Evolutionary conservation across 2,329 filamentous ascomycete species (phyloP).

Genomic region (Paradendryphiella salina): DNA sequence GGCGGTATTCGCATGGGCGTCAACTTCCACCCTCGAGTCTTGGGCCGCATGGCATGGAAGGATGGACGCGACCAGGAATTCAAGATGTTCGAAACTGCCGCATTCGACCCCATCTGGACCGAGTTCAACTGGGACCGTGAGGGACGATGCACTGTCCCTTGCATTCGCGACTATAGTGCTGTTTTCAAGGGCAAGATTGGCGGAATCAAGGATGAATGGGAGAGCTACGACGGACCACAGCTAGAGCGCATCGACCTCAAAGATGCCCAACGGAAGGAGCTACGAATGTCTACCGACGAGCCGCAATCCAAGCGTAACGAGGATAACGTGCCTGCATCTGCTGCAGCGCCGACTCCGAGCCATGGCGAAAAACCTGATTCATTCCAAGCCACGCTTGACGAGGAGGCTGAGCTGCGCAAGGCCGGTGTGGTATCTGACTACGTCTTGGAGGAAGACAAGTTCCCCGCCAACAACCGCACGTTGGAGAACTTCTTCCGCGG

Average conservation of each 20-base stretch:
- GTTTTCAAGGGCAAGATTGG: constrained; percentile 56
- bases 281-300: constrained; percentile 15
- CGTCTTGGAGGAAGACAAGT: constrained; percentile 55
- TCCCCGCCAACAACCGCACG: constrained; percentile 60
- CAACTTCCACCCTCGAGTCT: constrained; percentile 60
- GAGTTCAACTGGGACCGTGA: constrained; percentile 60
- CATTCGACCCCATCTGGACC: constrained; percentile 62
- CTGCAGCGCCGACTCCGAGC: constrained; percentile 31
- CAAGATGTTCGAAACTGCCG: constrained; percentile 60
- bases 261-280: constrained; percentile 34
- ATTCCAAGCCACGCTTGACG: constrained; percentile 48
- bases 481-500: constrained; percentile 61
- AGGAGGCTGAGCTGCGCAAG: constrained; percentile 48
- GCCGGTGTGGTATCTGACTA: constrained; percentile 52
- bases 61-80: constrained; percentile 59
- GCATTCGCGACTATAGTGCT: constrained; percentile 57
- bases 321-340: constrained; percentile 34
- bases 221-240: constrained; percentile 54
- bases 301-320: constrained; percentile 22
- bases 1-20: constrained; percentile 62
- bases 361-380: constrained; percentile 40
- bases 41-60: constrained; percentile 61
- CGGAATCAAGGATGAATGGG: constrained; percentile 57
- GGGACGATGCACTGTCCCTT: constrained; percentile 58
- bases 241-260: constrained; percentile 43